Evolutionary conservation across 306 rosid genomes (phyloP), one percentile per base, ranked within the genome.

Genomic region (Luffa aegyptiaca): DNA sequence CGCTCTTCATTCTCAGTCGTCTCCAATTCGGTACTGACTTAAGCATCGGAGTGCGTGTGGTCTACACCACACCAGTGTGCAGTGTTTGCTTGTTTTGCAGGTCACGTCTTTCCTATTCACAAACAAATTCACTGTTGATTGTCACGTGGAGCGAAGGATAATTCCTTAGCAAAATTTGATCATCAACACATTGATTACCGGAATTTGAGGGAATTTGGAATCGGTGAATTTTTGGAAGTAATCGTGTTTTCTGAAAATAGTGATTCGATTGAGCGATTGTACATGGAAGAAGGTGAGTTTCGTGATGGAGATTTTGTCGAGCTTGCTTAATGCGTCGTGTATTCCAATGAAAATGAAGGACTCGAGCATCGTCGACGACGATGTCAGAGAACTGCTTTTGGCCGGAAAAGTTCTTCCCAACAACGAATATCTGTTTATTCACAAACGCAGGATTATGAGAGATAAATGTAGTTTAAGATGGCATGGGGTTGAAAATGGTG

Each of bases 401-500:
- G 70, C 87, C 82, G 76, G 88, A 76, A 89, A 88, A 73, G 45
- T 88, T 79, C 81, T 94, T 56, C 97, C 97, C 10, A 41, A 21
- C 56, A 91, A 90, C 80, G 92, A 95, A 53, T 95, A 95, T 65
- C 71, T 95, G 89, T 92, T 95, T 72, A 89, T 95, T 69, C 98
- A 95, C 83, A 90, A 74, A 70, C 98, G 92, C 79, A 90, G 98
- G 83, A 94, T 92, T 80, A 94, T 92, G 98, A 87, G 88, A 33
- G 94, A 90, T 46, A 81, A 83, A 65, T 86, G 90, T 77, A 94
- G 97, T 82, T 93, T 92, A 46, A 73, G 87, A 56, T 92, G 97
- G 97, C 97, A 95, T 80, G 97, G 93, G 10, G 97, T 95, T 68
- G 91, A 90, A 83, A 87, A 88, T 82, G 97, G 98, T 7, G 97